These are phyloP conservation scores for Hymenoscyphus repandus DNA, from an alignment of 2,329 filamentous ascomycete species.

Conservation along the genomic window DNA sequence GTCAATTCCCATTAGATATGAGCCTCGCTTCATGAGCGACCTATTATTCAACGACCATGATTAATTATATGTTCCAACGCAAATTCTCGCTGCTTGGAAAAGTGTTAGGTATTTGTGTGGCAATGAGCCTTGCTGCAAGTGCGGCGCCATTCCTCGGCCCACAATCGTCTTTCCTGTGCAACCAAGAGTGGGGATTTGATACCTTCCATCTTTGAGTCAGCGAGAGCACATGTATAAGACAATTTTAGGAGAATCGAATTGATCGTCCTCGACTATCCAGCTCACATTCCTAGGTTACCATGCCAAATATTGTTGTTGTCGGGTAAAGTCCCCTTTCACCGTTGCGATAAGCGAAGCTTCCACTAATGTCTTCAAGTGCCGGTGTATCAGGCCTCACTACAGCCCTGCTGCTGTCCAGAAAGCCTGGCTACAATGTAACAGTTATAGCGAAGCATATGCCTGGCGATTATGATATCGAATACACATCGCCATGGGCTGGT, in stretches of 20 bases:
- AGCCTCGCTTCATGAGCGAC: background rate
- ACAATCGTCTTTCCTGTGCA: too few species aligned
- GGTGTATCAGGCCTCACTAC: slow-evolving; percentile 62
- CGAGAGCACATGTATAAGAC: too few species aligned
- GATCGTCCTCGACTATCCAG: too few species aligned
- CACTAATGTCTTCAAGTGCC: slow-evolving; percentile 36
- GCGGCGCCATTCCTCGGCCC: too few species aligned
- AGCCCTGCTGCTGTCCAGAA: slow-evolving; percentile 53
- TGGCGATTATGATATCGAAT: slow-evolving; percentile 84
- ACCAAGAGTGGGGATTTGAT: too few species aligned
- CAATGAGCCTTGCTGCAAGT: too few species aligned
- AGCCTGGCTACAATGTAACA: slow-evolving; percentile 53
- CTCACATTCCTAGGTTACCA: too few species aligned
- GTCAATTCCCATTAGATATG: background rate
- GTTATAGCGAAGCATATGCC: slow-evolving; percentile 84
- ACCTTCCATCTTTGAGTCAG: too few species aligned
- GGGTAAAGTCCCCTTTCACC: slow-evolving; percentile 27
- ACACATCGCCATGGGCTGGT: slow-evolving; percentile 83
- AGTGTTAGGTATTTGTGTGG: too few species aligned
- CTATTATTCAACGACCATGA: background rate
- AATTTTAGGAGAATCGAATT: too few species aligned
- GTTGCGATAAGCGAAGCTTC: background rate
- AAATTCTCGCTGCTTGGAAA: too few species aligned
- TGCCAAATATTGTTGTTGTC: slow-evolving; percentile 35
- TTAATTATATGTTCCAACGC: too few species aligned